A percentile compares a stretch with the other conserved stretches of the same genome.
Evolutionary conservation across 2,329 filamentous ascomycete species (phyloP).

Genomic region (Aspergillus pseudonomiae): DNA sequence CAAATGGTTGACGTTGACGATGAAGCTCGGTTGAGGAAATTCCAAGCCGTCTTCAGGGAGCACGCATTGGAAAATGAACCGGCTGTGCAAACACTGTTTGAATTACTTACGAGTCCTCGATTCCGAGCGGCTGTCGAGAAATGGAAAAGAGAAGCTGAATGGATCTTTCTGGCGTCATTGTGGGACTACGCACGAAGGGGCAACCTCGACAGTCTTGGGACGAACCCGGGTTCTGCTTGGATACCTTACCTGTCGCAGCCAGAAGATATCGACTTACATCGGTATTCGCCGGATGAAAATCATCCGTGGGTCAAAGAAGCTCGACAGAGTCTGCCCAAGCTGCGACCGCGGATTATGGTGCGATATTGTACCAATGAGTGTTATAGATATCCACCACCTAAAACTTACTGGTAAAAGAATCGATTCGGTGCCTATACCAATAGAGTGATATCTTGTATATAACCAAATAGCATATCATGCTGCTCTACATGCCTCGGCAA

Average conservation of each 20-base stretch:
- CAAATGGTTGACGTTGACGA: background rate
- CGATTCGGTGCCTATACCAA: background rate
- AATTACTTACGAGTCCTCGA: background rate
- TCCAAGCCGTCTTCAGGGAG: background rate
- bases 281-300: background rate
- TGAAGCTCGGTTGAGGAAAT: background rate
- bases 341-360: background rate
- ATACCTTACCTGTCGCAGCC: fast-evolving
- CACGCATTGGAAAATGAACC: background rate
- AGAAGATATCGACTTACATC: background rate
- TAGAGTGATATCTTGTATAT: background rate
- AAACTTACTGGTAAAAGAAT: too few species aligned
- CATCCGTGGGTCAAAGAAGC: background rate
- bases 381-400: background rate
- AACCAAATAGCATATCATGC: background rate
- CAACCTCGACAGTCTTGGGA: background rate
- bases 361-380: background rate
- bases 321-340: background rate
- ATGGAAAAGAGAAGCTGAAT: background rate
- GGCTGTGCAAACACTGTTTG: background rate
- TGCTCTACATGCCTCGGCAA: background rate
- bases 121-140: background rate
- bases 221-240: background rate
- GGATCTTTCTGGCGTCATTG: background rate
- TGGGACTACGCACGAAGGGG: background rate